Conservation (phyloP, 1,139 yeast species). For the Debaryomyces coudertii region DNA sequence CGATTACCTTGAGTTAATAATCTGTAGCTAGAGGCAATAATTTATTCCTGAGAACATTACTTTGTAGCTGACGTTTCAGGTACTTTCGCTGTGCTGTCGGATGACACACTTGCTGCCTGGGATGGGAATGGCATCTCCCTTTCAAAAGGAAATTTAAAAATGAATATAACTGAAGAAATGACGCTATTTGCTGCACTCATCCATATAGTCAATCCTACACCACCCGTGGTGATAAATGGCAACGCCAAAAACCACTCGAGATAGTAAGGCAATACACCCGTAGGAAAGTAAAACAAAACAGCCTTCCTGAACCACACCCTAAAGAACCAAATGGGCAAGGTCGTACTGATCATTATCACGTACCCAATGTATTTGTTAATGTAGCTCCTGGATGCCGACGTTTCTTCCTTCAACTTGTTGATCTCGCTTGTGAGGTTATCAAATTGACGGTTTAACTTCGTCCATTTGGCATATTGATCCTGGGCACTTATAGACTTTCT, state of each 20-base stretch:
- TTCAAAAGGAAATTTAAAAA: constrained; percentile 34
- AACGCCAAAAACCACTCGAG: constrained; percentile 62
- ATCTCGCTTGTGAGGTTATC: constrained; percentile 62
- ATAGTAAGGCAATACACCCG: constrained; percentile 57
- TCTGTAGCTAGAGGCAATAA: too few species aligned
- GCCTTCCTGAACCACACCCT: constrained; percentile 60
- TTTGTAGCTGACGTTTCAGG: neutral
- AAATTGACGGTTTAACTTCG: constrained; percentile 76
- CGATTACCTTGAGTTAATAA: too few species aligned
- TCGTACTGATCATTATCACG: constrained; percentile 32
- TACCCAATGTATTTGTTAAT: constrained; percentile 36
- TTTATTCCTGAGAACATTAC: neutral
- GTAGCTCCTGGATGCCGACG: constrained; percentile 40
- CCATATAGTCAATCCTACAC: constrained; percentile 57
- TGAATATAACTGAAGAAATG: constrained; percentile 28
- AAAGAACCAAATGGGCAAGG: constrained; percentile 52
- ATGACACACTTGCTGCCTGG: constrained; percentile 7
- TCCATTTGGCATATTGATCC: constrained; percentile 96
- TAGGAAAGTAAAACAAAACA: constrained; percentile 65
- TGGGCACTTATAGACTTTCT: constrained; percentile 77
- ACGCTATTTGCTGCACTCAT: constrained; percentile 44
- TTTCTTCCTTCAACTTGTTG: constrained; percentile 39
- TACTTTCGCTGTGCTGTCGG: constrained; percentile 3
- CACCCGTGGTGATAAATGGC: constrained; percentile 62
- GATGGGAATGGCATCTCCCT: constrained; percentile 17